A percentile compares a stretch with the other conserved stretches of the same genome.
These are phyloP conservation scores for Chrysosporium keratinophilum DNA, from an alignment of 2,329 filamentous ascomycete genomes.

Conservation along the genomic window DNA sequence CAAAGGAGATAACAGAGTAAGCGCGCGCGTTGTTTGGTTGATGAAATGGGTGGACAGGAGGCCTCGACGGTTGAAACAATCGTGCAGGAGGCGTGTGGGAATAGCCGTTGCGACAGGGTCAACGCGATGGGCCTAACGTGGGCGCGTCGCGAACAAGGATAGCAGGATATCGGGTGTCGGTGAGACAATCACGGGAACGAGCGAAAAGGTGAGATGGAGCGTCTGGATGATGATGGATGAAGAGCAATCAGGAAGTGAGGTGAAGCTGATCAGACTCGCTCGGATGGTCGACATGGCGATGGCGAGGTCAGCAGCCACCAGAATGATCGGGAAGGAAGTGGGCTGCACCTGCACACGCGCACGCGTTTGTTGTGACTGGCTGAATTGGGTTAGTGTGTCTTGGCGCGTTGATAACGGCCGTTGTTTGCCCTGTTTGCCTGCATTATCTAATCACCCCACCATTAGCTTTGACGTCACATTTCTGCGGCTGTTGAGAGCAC, in stretches of 20 bases:
- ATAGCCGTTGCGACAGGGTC: not conserved
- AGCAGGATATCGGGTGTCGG: not conserved
- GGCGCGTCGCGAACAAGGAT: slow-evolving; percentile 6
- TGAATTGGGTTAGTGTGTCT: slow-evolving; percentile 5
- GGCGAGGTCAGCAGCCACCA: not conserved
- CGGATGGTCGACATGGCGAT: slow-evolving; percentile 3
- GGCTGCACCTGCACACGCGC: slow-evolving; percentile 5
- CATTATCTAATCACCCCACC: slow-evolving; percentile 3
- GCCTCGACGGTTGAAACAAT: slow-evolving; percentile 6
- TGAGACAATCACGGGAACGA: not conserved
- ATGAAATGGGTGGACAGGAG: not conserved
- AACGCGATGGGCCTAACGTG: not conserved
- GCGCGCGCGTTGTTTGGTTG: not conserved
- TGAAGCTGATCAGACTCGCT: not conserved
- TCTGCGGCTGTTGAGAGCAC: too few relatives aligned
- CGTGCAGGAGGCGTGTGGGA: slow-evolving; percentile 1
- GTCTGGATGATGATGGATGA: not conserved
- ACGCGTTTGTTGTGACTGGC: slow-evolving; percentile 12
- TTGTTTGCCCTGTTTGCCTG: slow-evolving; percentile 7
- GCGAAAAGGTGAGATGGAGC: not conserved
- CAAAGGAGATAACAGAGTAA: not conserved
- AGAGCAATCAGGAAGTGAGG: not conserved
- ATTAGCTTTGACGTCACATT: not conserved
- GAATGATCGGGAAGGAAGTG: slow-evolving; percentile 8
- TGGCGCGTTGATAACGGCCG: slow-evolving; percentile 3